A percentile compares a stretch with the other conserved stretches of the same genome.
Conservation (phyloP, 2,329 filamentous ascomycete species). For the Penicillium sp. region DNA sequence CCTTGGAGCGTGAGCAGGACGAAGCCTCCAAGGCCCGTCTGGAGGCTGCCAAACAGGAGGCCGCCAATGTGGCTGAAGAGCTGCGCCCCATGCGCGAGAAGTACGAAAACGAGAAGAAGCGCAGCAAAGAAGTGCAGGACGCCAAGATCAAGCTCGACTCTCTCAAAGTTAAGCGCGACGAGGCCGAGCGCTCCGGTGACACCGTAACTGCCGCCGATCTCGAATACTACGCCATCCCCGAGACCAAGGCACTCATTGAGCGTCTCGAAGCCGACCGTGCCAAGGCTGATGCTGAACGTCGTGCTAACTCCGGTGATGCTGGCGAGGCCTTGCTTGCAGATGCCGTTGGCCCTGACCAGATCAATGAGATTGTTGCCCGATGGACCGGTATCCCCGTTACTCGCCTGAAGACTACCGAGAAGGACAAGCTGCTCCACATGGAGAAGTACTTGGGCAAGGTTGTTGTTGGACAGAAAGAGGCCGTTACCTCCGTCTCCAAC, state of each 20-base stretch:
- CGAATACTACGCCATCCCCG: conserved; percentile 95
- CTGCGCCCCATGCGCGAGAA: conserved; percentile 88
- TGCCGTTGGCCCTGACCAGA: conserved; percentile 92
- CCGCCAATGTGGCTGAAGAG: conserved; percentile 92
- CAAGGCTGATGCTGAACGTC: conserved; percentile 70
- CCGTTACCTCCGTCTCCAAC: conserved; percentile 89
- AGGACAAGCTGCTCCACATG: conserved; percentile 98
- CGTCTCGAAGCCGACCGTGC: conserved; percentile 79
- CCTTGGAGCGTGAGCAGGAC: conserved; percentile 89
- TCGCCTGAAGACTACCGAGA: conserved; percentile 89
- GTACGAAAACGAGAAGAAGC: conserved; percentile 89
- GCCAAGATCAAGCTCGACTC: conserved; percentile 93
- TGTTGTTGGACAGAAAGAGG: conserved; percentile 92
- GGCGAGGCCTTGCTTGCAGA: conserved; percentile 81
- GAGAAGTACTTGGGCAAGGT: conserved; percentile 80
- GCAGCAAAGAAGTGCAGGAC: conserved; percentile 88
- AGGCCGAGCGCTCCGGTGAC: conserved; percentile 85
- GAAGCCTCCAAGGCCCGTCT: conserved; percentile 86
- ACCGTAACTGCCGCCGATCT: conserved; percentile 87
- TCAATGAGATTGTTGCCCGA: conserved; percentile 95
- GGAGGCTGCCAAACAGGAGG: conserved; percentile 80
- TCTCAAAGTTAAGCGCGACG: conserved; percentile 87
- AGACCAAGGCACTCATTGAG: conserved; percentile 79
- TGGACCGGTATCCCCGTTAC: conserved; percentile 99
- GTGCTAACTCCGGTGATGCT: conserved; percentile 58